These are phyloP conservation scores for Cyclocybe aegerita DNA, from an alignment of 768 basidiomycete genomes.

Conservation along the genomic window DNA sequence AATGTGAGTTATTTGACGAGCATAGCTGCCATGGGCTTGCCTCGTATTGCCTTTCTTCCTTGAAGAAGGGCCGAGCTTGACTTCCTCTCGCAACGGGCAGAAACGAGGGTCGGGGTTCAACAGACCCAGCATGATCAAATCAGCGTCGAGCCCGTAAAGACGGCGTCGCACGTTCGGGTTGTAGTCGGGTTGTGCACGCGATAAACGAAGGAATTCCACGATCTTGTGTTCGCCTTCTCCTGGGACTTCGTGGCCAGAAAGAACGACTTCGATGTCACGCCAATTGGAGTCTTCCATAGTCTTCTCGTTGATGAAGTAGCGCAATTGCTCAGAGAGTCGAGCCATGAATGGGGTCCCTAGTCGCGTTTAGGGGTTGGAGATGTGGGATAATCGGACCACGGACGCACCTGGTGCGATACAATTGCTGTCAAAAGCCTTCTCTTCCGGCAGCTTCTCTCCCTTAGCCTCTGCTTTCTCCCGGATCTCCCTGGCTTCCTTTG, in stretches of 20 bases:
- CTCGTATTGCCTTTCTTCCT: constrained; percentile 68
- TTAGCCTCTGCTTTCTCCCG: constrained; percentile 84
- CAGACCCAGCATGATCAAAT: constrained; percentile 96
- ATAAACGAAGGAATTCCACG: constrained; percentile 96
- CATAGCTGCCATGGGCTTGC: constrained; percentile 27
- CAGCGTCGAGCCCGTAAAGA: constrained; percentile 96
- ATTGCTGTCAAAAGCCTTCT: constrained; percentile 97
- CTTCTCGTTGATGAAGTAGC: constrained; percentile 98
- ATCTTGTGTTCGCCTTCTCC: constrained; percentile 99
- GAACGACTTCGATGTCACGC: constrained; percentile 87
- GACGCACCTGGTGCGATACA: constrained; percentile 93
- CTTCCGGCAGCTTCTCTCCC: constrained; percentile 88
- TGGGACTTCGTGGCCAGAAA: constrained; percentile 97
- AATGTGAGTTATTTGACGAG: constrained; percentile 18
- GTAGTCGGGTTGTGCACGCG: constrained; percentile 93
- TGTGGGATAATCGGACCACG: not conserved
- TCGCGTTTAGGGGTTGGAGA: not conserved
- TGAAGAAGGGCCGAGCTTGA: constrained; percentile 88
- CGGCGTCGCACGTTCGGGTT: constrained; percentile 97
- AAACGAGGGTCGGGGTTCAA: constrained; percentile 99
- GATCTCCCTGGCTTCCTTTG: constrained; percentile 87
- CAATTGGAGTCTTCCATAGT: constrained; percentile 96
- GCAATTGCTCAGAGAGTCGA: constrained; percentile 84
- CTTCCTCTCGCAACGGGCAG: constrained; percentile 95
- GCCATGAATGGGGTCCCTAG: constrained; percentile 92